Evolutionary conservation across 1,284 basidiomycete genomes (phyloP).

Genomic region (Boletellus dicymbophilus): DNA sequence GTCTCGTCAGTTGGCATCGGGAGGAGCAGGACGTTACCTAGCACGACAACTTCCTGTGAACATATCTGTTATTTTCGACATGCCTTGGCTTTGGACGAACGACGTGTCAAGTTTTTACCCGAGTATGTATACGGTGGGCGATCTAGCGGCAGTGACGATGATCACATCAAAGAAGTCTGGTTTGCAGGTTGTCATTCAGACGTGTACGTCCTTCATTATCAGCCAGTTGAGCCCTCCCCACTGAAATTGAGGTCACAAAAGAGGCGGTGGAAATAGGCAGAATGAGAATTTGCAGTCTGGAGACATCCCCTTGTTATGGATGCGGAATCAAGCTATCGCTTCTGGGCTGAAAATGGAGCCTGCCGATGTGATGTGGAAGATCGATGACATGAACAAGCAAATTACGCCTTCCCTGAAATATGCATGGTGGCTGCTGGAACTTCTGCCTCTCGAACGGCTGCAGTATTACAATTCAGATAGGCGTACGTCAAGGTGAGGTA

Average conservation of each 20-base stretch:
- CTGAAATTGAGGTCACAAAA: conserved; percentile 10
- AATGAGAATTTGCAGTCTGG: conserved; percentile 31
- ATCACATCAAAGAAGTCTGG: conserved; percentile 37
- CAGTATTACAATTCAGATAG: conserved; percentile 27
- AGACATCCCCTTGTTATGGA: conserved; percentile 35
- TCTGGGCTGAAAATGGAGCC: conserved; percentile 26
- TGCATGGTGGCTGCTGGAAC: conserved; percentile 31
- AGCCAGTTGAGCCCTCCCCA: neutral
- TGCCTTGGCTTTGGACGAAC: conserved; percentile 39
- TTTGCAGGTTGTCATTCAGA: conserved; percentile 38
- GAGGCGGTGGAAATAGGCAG: conserved; percentile 32
- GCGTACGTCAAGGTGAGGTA: conserved; percentile 19
- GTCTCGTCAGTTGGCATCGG: conserved; percentile 39
- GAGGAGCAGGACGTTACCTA: conserved; percentile 28
- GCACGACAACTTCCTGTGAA: conserved; percentile 25
- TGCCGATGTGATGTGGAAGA: conserved; percentile 29
- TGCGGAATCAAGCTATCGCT: conserved; percentile 32
- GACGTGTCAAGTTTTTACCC: conserved; percentile 43
- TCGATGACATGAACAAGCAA: conserved; percentile 27
- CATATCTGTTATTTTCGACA: conserved; percentile 35
- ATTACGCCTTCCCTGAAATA: conserved; percentile 22
- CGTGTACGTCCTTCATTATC: conserved; percentile 27
- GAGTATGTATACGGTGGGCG: conserved; percentile 36
- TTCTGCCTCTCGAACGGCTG: conserved; percentile 27
- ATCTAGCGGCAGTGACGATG: conserved; percentile 9